Conservation (phyloP, 164 flowering plant genomes). For the Hamamelis virginiana region DNA sequence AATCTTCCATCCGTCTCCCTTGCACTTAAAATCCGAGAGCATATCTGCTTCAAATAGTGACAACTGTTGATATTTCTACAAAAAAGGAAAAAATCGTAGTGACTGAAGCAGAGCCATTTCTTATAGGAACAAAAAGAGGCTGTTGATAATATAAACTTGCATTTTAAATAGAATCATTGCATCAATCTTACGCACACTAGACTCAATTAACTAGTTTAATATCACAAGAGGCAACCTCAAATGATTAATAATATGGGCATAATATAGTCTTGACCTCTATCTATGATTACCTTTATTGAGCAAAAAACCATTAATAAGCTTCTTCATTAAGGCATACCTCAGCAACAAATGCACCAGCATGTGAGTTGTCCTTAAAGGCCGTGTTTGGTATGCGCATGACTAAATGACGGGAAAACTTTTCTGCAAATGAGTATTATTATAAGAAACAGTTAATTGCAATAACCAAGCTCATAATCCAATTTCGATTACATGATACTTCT, state of each 20-base stretch:
- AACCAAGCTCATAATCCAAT: neutral
- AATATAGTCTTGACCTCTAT: neutral
- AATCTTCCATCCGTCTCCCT: constrained; percentile 48
- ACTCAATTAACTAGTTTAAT: neutral
- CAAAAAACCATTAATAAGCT: neutral
- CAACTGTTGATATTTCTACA: constrained; percentile 1
- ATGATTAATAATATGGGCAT: neutral
- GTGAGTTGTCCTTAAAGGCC: constrained; percentile 95
- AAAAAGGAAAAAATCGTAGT: neutral
- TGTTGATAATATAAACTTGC: too few species aligned
- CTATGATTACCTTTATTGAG: neutral
- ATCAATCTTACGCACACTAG: neutral
- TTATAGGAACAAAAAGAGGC: too few species aligned
- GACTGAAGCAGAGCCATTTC: neutral
- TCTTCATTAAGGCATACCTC: constrained; percentile 56
- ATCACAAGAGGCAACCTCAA: neutral
- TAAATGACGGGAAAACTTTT: constrained; percentile 92
- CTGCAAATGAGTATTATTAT: constrained; percentile 38
- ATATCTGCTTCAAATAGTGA: constrained; percentile 53
- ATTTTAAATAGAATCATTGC: neutral
- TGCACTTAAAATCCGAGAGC: constrained; percentile 57
- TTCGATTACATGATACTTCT: too few species aligned
- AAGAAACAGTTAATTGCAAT: neutral
- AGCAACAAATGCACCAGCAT: constrained; percentile 90
- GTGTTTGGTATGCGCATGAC: constrained; percentile 68